A percentile compares a stretch with the other conserved stretches of the same genome.
Evolutionary conservation across 1,139 yeast genomes (phyloP).

Genomic region (Suhomyces guaymorum): DNA sequence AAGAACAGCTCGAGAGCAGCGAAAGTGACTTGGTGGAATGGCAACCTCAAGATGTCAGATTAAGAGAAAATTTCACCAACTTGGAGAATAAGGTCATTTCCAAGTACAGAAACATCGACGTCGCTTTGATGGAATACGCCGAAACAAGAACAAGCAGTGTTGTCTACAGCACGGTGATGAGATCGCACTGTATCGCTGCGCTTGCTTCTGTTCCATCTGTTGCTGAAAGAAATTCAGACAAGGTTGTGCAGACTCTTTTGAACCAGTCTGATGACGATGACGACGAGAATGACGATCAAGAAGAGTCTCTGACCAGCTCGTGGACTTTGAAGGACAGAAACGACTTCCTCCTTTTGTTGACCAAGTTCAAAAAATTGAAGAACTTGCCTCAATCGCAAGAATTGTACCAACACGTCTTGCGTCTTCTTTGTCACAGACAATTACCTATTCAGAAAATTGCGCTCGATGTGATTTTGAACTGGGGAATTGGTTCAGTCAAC

Average conservation of each 20-base stretch:
- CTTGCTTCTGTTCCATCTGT: constrained; percentile 58
- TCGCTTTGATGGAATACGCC: constrained; percentile 38
- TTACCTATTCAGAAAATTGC: constrained; percentile 71
- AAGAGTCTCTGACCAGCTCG: constrained; percentile 8
- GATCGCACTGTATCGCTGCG: constrained; percentile 52
- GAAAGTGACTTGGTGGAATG: constrained; percentile 26
- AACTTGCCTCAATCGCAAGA: constrained; percentile 51
- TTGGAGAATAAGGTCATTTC: constrained; percentile 24
- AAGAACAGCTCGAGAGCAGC: constrained; percentile 18
- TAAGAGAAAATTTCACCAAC: constrained; percentile 27
- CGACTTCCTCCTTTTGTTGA: constrained; percentile 59
- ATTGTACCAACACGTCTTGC: constrained; percentile 55
- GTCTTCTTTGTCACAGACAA: constrained; percentile 62
- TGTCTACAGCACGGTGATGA: constrained; percentile 38
- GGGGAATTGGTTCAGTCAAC: constrained; percentile 55
- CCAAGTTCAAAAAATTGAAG: constrained; percentile 65
- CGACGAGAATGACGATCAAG: constrained; percentile 21
- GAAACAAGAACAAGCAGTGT: constrained; percentile 35
- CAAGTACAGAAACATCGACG: constrained; percentile 23
- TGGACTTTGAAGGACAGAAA: constrained; percentile 70
- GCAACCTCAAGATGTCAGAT: constrained; percentile 34
- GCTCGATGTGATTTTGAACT: constrained; percentile 67
- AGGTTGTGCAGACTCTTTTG: constrained; percentile 58
- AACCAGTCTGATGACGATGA: constrained; percentile 29
- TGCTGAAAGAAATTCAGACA: constrained; percentile 62